Base-by-base conservation (phyloP, 73 alveolate species). In the Stentor roeselii region DNA sequence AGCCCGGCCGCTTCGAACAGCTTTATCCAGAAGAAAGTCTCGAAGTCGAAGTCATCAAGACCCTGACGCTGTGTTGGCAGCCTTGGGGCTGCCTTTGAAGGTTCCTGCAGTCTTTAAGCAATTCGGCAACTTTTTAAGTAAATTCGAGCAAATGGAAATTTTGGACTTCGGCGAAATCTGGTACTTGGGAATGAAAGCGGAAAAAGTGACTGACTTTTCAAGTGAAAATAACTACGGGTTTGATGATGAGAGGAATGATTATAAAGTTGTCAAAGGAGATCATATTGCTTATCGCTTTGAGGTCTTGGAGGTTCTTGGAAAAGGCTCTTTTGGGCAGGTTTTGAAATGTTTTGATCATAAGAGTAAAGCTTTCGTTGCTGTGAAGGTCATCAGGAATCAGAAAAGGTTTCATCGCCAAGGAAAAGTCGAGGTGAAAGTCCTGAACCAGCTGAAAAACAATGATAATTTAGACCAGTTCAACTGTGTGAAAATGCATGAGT, bases 301-400 rank as follows among this genome's bases (percentile, higher is more conserved):
- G 86, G 88, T 97, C 59, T 58, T 91, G 32, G 88, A 89, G 37
- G 39, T 90, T 58, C 92, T 97, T 21, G 99, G 99, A 3, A 85
- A 91, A 77, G 99, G 99, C 0, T 89, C 97, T 15, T 97, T 95
- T 86, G 99, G 99, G 30, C 95, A 96, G 83, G 99, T 96, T 3
- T 80, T 95, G 0, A 83, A 96, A 90, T 95, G 98, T 14, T 87
- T 84, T 36, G 99, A 97, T 83, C 99, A 97, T 86, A 91, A 95
- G 85, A 87, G 87, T 39, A 93, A 96, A 84, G 96, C 90, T 74
- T 36, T 82, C 3, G 91, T 90, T 36, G 98, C 99, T 15, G 60
- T 97, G 37, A 97, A 97, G 91, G 92, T 97, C 31, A 94, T 97
- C 34, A 94, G 96, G 84, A 91, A 96, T 61, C 88, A 95, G 86